Percentiles rank a stretch among this genome's conserved stretches.
phyloP scores from a whole-genome alignment of 805 yeast genomes.

The Lipomyces oligophaga region DNA sequence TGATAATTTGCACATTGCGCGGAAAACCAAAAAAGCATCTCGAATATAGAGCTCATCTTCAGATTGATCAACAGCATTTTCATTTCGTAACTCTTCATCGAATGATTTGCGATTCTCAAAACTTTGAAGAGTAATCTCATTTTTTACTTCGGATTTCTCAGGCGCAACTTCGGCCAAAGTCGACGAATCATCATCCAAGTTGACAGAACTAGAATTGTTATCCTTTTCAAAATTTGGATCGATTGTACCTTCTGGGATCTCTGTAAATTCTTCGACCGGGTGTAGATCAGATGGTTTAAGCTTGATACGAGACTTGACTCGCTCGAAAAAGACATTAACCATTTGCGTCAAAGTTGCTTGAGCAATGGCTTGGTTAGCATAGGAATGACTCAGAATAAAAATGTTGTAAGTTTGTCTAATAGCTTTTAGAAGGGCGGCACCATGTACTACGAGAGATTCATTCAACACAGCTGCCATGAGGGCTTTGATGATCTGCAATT shows the following conservation, averaged over 20 bases:
- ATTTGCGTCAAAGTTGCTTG: constrained; percentile 94
- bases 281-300: background rate
- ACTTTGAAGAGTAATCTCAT: constrained; percentile 34
- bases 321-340: constrained; percentile 77
- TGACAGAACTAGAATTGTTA: too few relatives aligned
- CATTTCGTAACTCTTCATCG: constrained; percentile 41
- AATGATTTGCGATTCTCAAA: constrained; percentile 34
- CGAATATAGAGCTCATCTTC: constrained; percentile 71
- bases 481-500: constrained; percentile 89
- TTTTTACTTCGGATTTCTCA: background rate
- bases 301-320: constrained; percentile 46
- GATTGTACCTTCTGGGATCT: constrained; percentile 16
- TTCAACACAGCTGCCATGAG: constrained; percentile 82
- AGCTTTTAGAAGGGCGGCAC: constrained; percentile 81
- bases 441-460: constrained; percentile 80
- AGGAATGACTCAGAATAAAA: constrained; percentile 75
- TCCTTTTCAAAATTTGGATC: constrained; percentile 5
- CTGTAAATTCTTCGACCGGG: constrained; percentile 11
- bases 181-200: constrained; percentile 20
- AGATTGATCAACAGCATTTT: background rate
- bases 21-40: constrained; percentile 87
- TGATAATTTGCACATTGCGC: constrained; percentile 92
- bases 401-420: constrained; percentile 91
- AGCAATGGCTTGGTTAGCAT: constrained; percentile 86
- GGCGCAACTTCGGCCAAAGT: constrained; percentile 2